These are phyloP conservation scores for Stachybotrys elegans DNA, from an alignment of 2,329 filamentous ascomycete genomes.

Conservation along the genomic window DNA sequence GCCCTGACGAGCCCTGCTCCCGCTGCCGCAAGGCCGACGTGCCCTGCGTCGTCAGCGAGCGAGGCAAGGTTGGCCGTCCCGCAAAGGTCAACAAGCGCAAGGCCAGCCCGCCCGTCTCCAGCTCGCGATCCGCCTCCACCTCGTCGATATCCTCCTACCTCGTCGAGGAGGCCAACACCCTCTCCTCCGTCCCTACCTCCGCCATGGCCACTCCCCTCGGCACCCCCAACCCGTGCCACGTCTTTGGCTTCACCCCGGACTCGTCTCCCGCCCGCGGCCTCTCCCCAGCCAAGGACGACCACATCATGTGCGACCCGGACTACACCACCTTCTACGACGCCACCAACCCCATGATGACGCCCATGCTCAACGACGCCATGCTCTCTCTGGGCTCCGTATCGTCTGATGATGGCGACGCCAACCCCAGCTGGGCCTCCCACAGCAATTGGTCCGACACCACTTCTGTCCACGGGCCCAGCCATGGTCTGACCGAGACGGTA, in stretches of 20 bases:
- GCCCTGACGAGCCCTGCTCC: slow-evolving; percentile 10
- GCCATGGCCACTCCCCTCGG: not conserved
- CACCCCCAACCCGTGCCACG: slow-evolving; percentile 1
- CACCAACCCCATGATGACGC: slow-evolving; percentile 3
- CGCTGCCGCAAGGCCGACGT: slow-evolving; percentile 12
- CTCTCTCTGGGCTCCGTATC: not conserved
- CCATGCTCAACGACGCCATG: slow-evolving; percentile 1
- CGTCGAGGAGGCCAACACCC: slow-evolving; percentile 3
- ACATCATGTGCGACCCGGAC: slow-evolving; percentile 1
- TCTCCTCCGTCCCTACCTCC: not conserved
- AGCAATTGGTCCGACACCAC: slow-evolving; percentile 4
- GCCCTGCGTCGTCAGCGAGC: slow-evolving; percentile 10
- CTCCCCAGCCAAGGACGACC: slow-evolving; percentile 5
- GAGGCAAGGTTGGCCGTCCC: slow-evolving; percentile 12
- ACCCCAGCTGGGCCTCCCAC: slow-evolving; percentile 4
- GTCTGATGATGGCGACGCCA: slow-evolving; percentile 6
- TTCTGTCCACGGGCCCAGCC: slow-evolving; percentile 2
- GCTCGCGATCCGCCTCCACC: not conserved
- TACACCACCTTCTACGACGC: slow-evolving; percentile 1
- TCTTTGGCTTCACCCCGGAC: slow-evolving; percentile 4
- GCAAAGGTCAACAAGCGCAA: slow-evolving; percentile 9
- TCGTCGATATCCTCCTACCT: not conserved
- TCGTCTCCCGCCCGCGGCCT: not conserved
- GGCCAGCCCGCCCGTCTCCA: not conserved
- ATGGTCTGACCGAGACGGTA: slow-evolving; percentile 6